Evolutionary conservation across 257 asterid genomes (phyloP), one percentile per base, ranked within the genome.

Genomic region (Solanum virginianum): DNA sequence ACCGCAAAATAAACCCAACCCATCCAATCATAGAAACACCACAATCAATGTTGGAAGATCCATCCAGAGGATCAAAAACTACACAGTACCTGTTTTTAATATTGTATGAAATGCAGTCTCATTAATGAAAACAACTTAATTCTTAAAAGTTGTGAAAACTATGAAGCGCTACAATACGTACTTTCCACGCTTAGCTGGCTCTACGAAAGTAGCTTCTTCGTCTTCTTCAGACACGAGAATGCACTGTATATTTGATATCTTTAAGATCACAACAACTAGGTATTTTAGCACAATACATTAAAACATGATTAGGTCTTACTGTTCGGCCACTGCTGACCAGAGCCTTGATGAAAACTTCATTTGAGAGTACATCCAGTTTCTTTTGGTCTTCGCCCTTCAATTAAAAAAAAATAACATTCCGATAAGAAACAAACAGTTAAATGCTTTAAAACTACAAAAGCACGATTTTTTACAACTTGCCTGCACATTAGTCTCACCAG

Each of bases 401-500:
- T 53, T 53, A 53, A 66, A 16, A 22, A 29, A 20, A 3, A 18
- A 17, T 75, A 71, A 69, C 20, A 66, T n/a, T 68, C 43, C n/a
- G 8, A 22, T 15, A 15, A 7, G 49, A 82, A 49, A 70, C n/a
- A 70, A 36, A 80, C 3, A 26, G 2, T 9, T 51, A 11, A 68
- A 66, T 0, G 70, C 36, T 63, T 87, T 24, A 14, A 10, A 7
- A 77, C 70, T 54, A 83, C 10, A 54, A 32, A 54, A 43, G 5
- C 49, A 41, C 36, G 65, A 53, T 26, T 24, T 70, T 32, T 36
- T 74, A 9, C 45, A 85, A 88, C 90, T 88, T 89, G 92, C 99
- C 99, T 95, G 98, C 89, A 95, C 97, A 88, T 96, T 96, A 59
- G 97, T 95, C 92, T 96, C 99, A 8, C 99, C 98, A 2, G 99